Evolutionary conservation across 805 yeast species (phyloP).

Genomic region (Metschnikowia noctiluminum): DNA sequence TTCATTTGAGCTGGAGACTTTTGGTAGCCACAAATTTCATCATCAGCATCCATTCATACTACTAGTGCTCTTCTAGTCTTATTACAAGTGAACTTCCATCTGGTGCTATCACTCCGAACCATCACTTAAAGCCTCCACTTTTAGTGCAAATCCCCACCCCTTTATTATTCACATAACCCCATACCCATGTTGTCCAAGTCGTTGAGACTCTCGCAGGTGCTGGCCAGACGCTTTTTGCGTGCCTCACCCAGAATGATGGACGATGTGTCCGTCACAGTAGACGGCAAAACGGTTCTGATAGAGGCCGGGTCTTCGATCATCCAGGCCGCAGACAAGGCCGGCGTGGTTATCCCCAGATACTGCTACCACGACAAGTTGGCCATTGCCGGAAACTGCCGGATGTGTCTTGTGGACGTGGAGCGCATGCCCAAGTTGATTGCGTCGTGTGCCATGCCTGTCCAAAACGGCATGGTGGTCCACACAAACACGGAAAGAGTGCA

Average conservation of each 20-base stretch:
- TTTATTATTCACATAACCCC: too few relatives aligned
- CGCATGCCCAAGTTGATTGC: conserved; percentile 88
- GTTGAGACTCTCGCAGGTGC: conserved; percentile 10
- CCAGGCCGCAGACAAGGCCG: conserved; percentile 91
- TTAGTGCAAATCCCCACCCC: neutral
- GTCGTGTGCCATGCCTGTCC: conserved; percentile 90
- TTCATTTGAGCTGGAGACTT: too few relatives aligned
- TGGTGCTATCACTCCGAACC: neutral
- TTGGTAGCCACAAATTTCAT: too few relatives aligned
- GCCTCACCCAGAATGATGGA: conserved; percentile 35
- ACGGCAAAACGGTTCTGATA: conserved; percentile 70
- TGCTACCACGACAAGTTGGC: conserved; percentile 91
- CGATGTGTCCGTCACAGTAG: conserved; percentile 58
- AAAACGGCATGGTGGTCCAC: conserved; percentile 81
- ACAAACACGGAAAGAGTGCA: conserved; percentile 75
- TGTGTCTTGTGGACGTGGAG: conserved; percentile 89
- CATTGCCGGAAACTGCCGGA: conserved; percentile 89
- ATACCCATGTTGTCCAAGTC: conserved; percentile 16
- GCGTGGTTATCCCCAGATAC: conserved; percentile 82
- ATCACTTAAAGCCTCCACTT: neutral
- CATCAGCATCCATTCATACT: too few relatives aligned
- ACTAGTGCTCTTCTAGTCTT: too few relatives aligned
- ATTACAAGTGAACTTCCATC: too few relatives aligned
- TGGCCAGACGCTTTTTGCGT: conserved; percentile 24
- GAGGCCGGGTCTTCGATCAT: conserved; percentile 86